Evolutionary conservation across 2,329 filamentous ascomycete species (phyloP).

Genomic region (Tolypocladium album): DNA sequence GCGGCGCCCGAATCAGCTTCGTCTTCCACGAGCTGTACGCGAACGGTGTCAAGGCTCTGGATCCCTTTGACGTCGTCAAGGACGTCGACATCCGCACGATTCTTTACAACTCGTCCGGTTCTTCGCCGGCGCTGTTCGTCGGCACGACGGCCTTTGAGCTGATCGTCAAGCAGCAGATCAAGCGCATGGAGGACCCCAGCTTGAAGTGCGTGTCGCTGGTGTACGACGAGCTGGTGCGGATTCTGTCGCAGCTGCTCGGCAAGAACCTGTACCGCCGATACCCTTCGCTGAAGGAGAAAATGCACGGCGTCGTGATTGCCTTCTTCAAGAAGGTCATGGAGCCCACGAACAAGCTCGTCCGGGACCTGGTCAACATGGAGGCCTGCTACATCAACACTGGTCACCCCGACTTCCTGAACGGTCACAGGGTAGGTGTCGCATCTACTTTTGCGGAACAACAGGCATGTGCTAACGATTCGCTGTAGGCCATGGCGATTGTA

Average conservation of each 20-base stretch:
- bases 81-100: conserved; percentile 96
- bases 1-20: conserved; percentile 96
- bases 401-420: conserved; percentile 95
- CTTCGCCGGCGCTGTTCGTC: conserved; percentile 91
- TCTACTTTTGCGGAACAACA: background rate
- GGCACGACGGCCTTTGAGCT: conserved; percentile 97
- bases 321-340: conserved; percentile 99
- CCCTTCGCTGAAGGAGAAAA: conserved; percentile 91
- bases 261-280: conserved; percentile 91
- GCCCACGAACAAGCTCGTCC: conserved; percentile 93
- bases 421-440: conserved; percentile 58
- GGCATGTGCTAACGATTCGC: conserved; percentile 5
- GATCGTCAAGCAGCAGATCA: conserved; percentile 98
- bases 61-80: conserved; percentile 95
- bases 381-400: conserved; percentile 97
- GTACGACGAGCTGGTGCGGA: conserved; percentile 94
- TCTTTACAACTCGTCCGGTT: conserved; percentile 97
- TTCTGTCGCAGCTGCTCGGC: conserved; percentile 76
- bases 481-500: conserved; percentile 86
- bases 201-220: conserved; percentile 95
- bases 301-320: conserved; percentile 79
- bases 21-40: conserved; percentile 98
- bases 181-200: conserved; percentile 88
- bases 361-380: conserved; percentile 90
- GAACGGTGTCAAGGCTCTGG: conserved; percentile 94